phyloP scores from a whole-genome alignment of 1,284 basidiomycete genomes.

The Cronartium quercuum region DNA sequence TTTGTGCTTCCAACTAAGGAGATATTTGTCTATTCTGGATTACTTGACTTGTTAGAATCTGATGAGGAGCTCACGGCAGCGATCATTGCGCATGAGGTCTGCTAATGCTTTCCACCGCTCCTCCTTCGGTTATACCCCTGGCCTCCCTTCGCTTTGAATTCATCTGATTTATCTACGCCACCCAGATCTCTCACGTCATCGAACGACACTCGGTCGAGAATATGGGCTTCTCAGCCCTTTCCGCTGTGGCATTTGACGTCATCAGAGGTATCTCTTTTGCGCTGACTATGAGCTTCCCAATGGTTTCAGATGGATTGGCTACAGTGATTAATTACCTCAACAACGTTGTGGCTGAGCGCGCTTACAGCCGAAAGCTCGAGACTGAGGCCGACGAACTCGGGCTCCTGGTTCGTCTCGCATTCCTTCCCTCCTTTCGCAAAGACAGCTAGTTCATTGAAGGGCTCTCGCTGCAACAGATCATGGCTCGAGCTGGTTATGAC shows the following conservation, averaged over 20 bases:
- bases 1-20: constrained; percentile 55
- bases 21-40: constrained; percentile 54
- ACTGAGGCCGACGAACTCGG: constrained; percentile 55
- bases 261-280: constrained; percentile 54
- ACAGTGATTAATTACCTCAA: constrained; percentile 54
- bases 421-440: background rate
- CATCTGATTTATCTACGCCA: background rate
- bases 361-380: constrained; percentile 55
- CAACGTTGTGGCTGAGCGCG: constrained; percentile 53
- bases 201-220: constrained; percentile 56
- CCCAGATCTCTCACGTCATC: constrained; percentile 50
- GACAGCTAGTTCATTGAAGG: background rate
- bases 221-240: constrained; percentile 51
- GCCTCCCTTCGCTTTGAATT: constrained; percentile 12
- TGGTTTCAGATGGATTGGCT: constrained; percentile 53
- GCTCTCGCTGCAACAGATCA: constrained; percentile 46
- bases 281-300: constrained; percentile 52
- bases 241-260: constrained; percentile 54
- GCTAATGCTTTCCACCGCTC: background rate
- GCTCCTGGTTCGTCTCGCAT: constrained; percentile 49
- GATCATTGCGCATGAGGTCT: constrained; percentile 53
- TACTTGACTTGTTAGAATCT: constrained; percentile 51
- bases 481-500: constrained; percentile 54
- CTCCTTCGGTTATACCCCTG: background rate
- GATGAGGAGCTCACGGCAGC: constrained; percentile 54